phyloP scores from a whole-genome alignment of 371 early-diverging fungal genomes.

The Mortierella sp. region DNA sequence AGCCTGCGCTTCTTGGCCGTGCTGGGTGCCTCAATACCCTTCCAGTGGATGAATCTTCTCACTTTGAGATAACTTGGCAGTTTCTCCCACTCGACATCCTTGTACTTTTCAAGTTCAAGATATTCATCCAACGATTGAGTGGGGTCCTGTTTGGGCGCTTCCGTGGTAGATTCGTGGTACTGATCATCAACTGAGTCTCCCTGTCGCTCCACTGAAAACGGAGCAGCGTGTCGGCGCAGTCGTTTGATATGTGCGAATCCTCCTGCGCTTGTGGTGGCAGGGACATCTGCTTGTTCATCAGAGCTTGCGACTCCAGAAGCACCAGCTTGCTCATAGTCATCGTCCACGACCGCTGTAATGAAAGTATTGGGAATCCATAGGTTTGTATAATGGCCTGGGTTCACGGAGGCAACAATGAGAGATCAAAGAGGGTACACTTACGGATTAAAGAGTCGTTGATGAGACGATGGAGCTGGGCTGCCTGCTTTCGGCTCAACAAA shows the following conservation, averaged over 20 bases:
- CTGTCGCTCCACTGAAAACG: slow-evolving; percentile 20
- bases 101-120: slow-evolving; percentile 42
- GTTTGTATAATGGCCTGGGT: background rate
- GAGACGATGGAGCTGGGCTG: slow-evolving; percentile 17
- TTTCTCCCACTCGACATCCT: slow-evolving; percentile 42
- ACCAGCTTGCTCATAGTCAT: no score
- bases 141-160: slow-evolving; percentile 4
- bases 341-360: no score
- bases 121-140: slow-evolving; percentile 32
- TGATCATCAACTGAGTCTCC: slow-evolving; percentile 8
- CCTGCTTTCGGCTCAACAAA: slow-evolving; percentile 23
- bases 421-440: slow-evolving; percentile 8
- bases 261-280: background rate
- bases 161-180: slow-evolving; percentile 2
- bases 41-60: slow-evolving; percentile 36
- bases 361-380: background rate
- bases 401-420: background rate
- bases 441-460: slow-evolving; percentile 32
- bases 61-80: slow-evolving; percentile 30
- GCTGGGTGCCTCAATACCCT: slow-evolving; percentile 42
- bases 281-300: background rate
- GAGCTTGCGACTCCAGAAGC: no score
- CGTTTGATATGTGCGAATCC: no score
- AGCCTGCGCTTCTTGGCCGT: slow-evolving; percentile 26
- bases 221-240: slow-evolving; percentile 3